A percentile compares a stretch with the other conserved stretches of the same genome.
phyloP scores from a whole-genome alignment of 129 eudicot genomes.

The Logfia minima region DNA sequence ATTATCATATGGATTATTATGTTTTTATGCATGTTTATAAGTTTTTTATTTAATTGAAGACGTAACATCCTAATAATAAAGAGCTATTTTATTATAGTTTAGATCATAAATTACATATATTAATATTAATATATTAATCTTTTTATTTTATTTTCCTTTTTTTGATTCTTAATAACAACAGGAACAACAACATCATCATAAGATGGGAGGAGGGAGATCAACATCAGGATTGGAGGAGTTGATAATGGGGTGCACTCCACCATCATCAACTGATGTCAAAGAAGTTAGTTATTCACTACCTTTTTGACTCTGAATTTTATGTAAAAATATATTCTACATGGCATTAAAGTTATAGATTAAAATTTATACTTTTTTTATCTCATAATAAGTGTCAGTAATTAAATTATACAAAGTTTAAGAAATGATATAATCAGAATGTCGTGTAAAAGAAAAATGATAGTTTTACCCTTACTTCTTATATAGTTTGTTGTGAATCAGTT shows the following conservation, averaged over 20 bases:
- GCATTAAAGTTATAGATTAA: neutral
- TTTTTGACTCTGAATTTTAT: constrained; percentile 61
- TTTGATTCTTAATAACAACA: constrained; percentile 42
- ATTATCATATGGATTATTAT: constrained; percentile 46
- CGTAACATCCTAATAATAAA: too few relatives aligned
- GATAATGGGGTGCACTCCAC: constrained; percentile 93
- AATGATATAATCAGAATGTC: too few relatives aligned
- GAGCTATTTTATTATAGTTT: too few relatives aligned
- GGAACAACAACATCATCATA: constrained; percentile 76
- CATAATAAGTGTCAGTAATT: too few relatives aligned
- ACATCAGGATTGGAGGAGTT: constrained; percentile 92
- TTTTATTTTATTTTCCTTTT: neutral
- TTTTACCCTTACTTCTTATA: too few relatives aligned
- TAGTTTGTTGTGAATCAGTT: too few relatives aligned
- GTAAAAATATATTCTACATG: constrained; percentile 11
- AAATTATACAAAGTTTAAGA: too few relatives aligned
- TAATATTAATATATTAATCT: neutral
- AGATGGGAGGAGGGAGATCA: constrained; percentile 82
- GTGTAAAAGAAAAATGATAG: too few relatives aligned
- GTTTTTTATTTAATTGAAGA: neutral
- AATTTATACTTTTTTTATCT: neutral
- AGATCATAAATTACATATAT: too few relatives aligned
- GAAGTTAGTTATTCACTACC: constrained; percentile 56
- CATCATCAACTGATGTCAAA: constrained; percentile 65
- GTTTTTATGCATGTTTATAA: neutral